phyloP scores from a whole-genome alignment of 75 land plant genomes.

The Chamaecyparis obtusa region DNA sequence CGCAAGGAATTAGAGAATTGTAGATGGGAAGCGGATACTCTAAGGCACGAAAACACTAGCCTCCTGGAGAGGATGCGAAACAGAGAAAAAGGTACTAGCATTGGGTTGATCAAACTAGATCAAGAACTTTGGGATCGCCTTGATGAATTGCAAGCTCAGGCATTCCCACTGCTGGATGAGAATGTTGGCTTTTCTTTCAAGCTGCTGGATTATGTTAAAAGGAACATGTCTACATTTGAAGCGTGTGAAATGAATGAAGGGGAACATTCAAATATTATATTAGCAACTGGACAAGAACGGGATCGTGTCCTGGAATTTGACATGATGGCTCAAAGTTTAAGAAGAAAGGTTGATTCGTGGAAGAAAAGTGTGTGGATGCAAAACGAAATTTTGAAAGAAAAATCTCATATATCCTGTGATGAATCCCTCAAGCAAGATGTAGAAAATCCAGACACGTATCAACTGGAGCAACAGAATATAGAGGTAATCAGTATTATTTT shows the following conservation, averaged over 20 bases:
- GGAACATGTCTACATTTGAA: neutral
- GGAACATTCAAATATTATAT: neutral
- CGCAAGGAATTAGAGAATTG: constrained; percentile 48
- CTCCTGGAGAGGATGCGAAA: constrained; percentile 36
- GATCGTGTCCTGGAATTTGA: constrained; percentile 4
- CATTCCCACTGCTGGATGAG: constrained; percentile 47
- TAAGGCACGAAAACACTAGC: constrained; percentile 33
- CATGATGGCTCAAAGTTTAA: neutral
- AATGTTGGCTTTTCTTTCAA: constrained; percentile 33
- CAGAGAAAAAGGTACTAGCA: constrained; percentile 21
- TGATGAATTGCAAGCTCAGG: constrained; percentile 44
- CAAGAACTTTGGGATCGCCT: constrained; percentile 46
- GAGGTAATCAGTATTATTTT: neutral
- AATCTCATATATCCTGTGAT: neutral
- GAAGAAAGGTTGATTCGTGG: constrained; percentile 14
- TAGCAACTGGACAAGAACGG: constrained; percentile 5
- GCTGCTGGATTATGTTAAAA: constrained; percentile 31
- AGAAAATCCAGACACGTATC: neutral
- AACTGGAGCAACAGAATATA: neutral
- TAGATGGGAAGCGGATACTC: constrained; percentile 31
- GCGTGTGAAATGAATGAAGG: neutral
- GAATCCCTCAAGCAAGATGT: constrained; percentile 6
- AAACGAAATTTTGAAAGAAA: constrained; percentile 9
- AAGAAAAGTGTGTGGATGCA: constrained; percentile 8
- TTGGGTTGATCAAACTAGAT: constrained; percentile 41